These are phyloP conservation scores for Asclepias syriaca DNA, from an alignment of 257 asterid species.

Conservation along the genomic window DNA sequence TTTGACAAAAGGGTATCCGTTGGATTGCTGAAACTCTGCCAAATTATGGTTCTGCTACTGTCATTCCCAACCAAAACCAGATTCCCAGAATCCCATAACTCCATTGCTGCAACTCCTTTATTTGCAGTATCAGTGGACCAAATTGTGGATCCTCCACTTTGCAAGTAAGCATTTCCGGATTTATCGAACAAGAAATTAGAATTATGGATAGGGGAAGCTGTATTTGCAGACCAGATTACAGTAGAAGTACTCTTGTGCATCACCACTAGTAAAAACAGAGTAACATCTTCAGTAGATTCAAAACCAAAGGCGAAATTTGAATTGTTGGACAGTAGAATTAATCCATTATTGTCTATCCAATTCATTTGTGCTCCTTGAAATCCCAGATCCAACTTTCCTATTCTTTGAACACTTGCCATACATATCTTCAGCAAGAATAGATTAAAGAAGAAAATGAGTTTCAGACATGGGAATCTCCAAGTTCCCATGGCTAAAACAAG, in stretches of 20 bases:
- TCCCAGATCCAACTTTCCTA: constrained; percentile 54
- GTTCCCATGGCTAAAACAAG: constrained; percentile 41
- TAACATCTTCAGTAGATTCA: constrained; percentile 48
- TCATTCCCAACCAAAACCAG: constrained; percentile 52
- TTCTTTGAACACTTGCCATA: constrained; percentile 52
- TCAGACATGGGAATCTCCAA: constrained; percentile 26
- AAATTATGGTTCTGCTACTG: constrained; percentile 30
- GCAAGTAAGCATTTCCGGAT: constrained; percentile 59
- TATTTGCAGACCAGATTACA: constrained; percentile 78
- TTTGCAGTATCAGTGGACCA: constrained; percentile 62
- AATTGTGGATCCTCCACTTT: constrained; percentile 41
- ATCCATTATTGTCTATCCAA: constrained; percentile 72
- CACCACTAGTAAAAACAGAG: constrained; percentile 65
- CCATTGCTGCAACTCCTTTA: constrained; percentile 67
- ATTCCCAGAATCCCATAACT: constrained; percentile 70
- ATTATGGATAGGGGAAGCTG: constrained; percentile 51
- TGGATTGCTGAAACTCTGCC: constrained; percentile 88
- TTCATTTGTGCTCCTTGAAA: constrained; percentile 68
- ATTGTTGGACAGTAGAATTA: constrained; percentile 63
- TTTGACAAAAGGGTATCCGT: constrained; percentile 61
- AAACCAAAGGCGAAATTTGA: constrained; percentile 74
- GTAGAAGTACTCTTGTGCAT: constrained; percentile 60
- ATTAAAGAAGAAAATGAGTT: constrained; percentile 16
- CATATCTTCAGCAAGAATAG: constrained; percentile 32
- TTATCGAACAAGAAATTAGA: constrained; percentile 48